Evolutionary conservation across 2,329 filamentous ascomycete genomes (phyloP), one percentile per base, ranked within the genome.

Genomic region (Colletotrichum paranaense): DNA sequence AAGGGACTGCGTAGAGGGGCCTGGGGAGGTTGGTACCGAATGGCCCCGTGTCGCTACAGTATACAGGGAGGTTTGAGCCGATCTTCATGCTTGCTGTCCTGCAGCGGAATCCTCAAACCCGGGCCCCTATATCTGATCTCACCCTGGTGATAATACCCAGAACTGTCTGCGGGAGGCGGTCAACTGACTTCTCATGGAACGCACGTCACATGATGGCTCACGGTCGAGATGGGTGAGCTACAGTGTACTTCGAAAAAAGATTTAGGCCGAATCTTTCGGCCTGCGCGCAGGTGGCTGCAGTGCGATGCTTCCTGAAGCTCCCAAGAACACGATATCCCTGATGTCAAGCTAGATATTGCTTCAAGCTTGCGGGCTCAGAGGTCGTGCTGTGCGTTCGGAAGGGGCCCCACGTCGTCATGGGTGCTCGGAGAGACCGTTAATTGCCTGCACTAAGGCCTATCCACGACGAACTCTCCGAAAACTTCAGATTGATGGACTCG

Each of bases 31-130:
- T 67, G 72, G 62, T 72, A 72, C 72, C 72, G 68, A 74, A 22
- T 55, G 68, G 67, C 68, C 52, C 67, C 42, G 59, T 73, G 55
- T 64, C 30, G 32, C 62, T 30, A 30, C 62, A 65, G 62, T 30
- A 8, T 14, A 56, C 66, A 72, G 59, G 46, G 24, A 67, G 38
- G 59, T 71, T 74, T 74, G 72, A 58, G 68, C 57, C 72, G 72
- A 74, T 74, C 72, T 57, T 74, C 57, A 72, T 74, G 72, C 72
- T 46, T 74, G 72, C 49, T 72, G 67, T 72, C 72, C 68, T 74
- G 72, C 72, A 74, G 72, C 62, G 68, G 68, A 71, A 67, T 67
- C 62, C 49, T 67, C 38, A 72, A 57, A 59, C 68, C 72, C 68
- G 72, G 72, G 35, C 55, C 67, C 67, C 72, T 74, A 74, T 74